phyloP scores from a whole-genome alignment of 192 early-diverging fungal species.

The Entrophospora sp. region DNA sequence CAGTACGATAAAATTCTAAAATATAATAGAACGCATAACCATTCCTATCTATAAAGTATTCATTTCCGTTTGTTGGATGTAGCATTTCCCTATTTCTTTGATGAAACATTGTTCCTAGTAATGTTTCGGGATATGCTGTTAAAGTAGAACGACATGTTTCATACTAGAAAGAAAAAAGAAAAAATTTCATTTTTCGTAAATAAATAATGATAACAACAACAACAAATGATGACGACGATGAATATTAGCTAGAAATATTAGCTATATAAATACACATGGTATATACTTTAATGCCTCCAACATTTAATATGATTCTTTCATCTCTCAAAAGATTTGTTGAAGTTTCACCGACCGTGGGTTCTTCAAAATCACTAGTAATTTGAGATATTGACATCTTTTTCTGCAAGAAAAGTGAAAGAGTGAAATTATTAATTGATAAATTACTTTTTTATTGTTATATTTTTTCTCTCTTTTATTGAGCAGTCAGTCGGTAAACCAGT shows the following conservation, averaged over 20 bases:
- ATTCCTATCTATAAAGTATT: conserved; percentile 22
- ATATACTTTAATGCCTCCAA: conserved; percentile 14
- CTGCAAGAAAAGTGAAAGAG: no score
- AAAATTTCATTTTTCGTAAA: background rate
- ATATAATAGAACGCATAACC: conserved; percentile 16
- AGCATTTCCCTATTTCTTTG: conserved; percentile 5
- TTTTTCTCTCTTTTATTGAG: no score
- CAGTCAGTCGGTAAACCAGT: no score
- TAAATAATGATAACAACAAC: background rate
- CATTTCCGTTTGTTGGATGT: conserved; percentile 11
- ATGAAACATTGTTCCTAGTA: conserved; percentile 23
- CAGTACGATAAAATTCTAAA: conserved; percentile 21
- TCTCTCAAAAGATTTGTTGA: no score
- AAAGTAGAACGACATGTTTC: conserved; percentile 17
- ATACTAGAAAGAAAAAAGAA: background rate
- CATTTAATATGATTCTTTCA: conserved; percentile 10
- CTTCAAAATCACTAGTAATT: no score
- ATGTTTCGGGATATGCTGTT: conserved; percentile 10
- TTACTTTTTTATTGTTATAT: no score
- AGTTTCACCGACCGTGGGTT: no score
- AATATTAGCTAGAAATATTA: background rate
- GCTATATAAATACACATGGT: no score
- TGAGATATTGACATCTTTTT: no score
- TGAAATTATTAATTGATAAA: no score
- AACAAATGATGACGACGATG: background rate